A percentile compares a stretch with the other conserved stretches of the same genome.
phyloP scores from a whole-genome alignment of 495 filamentous ascomycete species.

The Penicillium steckii region DNA sequence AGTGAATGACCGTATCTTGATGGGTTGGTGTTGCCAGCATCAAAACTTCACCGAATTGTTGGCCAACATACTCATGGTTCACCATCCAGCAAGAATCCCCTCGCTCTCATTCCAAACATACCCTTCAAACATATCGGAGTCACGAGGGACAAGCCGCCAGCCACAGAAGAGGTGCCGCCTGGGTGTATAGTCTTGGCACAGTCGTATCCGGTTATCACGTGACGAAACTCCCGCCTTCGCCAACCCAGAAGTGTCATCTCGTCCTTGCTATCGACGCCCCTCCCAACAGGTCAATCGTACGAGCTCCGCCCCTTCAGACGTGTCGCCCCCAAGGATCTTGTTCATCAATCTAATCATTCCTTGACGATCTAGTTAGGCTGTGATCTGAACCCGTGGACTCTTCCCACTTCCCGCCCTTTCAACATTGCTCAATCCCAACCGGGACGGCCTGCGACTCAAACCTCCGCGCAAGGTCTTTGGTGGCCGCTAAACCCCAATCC shows the following conservation, averaged over 20 bases:
- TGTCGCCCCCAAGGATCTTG: background rate
- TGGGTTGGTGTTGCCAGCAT: too few relatives aligned
- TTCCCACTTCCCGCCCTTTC: slow-evolving; percentile 33
- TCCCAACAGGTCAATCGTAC: slow-evolving; percentile 20
- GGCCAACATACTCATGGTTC: too few relatives aligned
- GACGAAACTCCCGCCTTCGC: slow-evolving; percentile 41
- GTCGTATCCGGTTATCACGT: slow-evolving; percentile 32
- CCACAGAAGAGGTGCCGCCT: background rate
- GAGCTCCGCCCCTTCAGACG: slow-evolving; percentile 4
- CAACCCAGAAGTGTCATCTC: slow-evolving; percentile 36
- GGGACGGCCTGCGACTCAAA: slow-evolving; percentile 10
- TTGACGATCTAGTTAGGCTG: slow-evolving; percentile 9
- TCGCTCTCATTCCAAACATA: too few relatives aligned
- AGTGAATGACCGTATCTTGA: too few relatives aligned
- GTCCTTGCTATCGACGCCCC: slow-evolving; percentile 17
- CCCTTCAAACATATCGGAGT: too few relatives aligned
- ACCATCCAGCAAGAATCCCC: too few relatives aligned
- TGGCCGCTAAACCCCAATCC: slow-evolving; percentile 6
- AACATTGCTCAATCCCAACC: slow-evolving; percentile 23
- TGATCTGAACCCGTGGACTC: slow-evolving; percentile 30
- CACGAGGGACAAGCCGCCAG: too few relatives aligned
- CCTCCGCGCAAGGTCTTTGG: slow-evolving; percentile 5
- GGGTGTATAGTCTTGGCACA: slow-evolving; percentile 25
- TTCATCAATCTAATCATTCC: background rate
- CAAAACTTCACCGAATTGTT: too few relatives aligned